Evolutionary conservation across 139 green algal species (phyloP).

Genomic region (Zygnema circumcarinatum): DNA sequence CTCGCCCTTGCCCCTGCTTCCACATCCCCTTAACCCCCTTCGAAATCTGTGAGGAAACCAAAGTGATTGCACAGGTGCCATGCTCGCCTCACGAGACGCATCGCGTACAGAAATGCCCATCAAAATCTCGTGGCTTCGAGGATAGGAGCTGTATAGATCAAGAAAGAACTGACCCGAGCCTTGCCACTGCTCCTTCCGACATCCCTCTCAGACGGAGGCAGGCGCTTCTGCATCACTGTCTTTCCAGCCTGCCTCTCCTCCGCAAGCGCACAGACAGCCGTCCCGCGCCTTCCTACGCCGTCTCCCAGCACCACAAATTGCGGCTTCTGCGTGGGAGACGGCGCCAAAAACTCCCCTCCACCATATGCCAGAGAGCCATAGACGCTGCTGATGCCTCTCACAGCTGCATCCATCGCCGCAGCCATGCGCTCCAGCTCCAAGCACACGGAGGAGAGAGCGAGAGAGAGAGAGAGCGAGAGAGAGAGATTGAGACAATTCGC

Average conservation of each 20-base stretch:
- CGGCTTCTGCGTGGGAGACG: background rate
- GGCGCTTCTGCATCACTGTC: background rate
- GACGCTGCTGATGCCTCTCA: too few relatives aligned
- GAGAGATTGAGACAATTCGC: too few relatives aligned
- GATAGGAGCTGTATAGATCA: too few relatives aligned
- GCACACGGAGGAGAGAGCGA: too few relatives aligned
- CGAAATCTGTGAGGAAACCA: background rate
- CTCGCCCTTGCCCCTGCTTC: background rate
- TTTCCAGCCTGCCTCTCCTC: background rate
- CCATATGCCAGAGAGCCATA: too few relatives aligned
- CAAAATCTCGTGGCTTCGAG: background rate
- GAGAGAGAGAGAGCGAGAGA: too few relatives aligned
- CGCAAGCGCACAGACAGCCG: background rate
- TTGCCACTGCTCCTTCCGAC: background rate
- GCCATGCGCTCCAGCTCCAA: too few relatives aligned
- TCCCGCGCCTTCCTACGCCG: background rate
- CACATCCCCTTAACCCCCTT: background rate
- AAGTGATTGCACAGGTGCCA: background rate
- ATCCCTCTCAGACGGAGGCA: background rate
- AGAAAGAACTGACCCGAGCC: background rate
- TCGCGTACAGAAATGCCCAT: background rate
- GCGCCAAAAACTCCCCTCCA: background rate
- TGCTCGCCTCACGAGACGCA: background rate
- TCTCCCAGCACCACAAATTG: background rate
- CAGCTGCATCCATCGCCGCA: too few relatives aligned